Percentiles rank a stretch among this genome's conserved stretches.
These are phyloP conservation scores for Lipomyces spencermartinsiae DNA, from an alignment of 805 yeast genomes.

Conservation along the genomic window DNA sequence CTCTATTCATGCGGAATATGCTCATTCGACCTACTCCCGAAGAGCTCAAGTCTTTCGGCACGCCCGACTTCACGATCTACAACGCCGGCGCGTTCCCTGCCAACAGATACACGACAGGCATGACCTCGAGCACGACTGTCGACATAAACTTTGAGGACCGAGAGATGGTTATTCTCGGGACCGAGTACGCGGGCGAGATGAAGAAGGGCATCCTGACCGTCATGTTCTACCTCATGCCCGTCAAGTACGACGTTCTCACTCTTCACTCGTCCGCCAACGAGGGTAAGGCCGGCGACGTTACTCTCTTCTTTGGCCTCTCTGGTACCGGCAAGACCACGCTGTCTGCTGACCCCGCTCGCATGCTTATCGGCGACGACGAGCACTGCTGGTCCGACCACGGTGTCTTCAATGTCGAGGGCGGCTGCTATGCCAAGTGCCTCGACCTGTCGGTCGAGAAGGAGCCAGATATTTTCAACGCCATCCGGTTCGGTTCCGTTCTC, in stretches of 20 bases:
- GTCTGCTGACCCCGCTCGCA: constrained; percentile 93
- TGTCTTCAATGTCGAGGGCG: constrained; percentile 99
- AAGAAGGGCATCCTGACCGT: constrained; percentile 99
- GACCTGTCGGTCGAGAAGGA: constrained; percentile 89
- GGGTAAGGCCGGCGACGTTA: constrained; percentile 81
- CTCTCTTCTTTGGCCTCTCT: constrained; percentile 93
- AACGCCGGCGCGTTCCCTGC: constrained; percentile 99
- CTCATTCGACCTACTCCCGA: constrained; percentile 90
- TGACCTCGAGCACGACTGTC: constrained; percentile 95
- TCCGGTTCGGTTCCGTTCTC: constrained; percentile 90
- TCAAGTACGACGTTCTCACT: constrained; percentile 86
- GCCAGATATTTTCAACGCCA: constrained; percentile 96
- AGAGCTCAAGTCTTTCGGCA: constrained; percentile 88
- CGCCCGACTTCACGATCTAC: constrained; percentile 98
- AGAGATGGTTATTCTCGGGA: constrained; percentile 99
- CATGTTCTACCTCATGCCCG: constrained; percentile 98
- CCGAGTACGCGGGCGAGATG: constrained; percentile 99
- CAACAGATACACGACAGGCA: constrained; percentile 91
- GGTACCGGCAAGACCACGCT: constrained; percentile 99
- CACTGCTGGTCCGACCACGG: constrained; percentile 99
- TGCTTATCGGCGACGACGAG: constrained; percentile 97
- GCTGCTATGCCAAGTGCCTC: constrained; percentile 97
- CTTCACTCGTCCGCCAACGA: constrained; percentile 95
- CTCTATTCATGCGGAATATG: constrained; percentile 97
- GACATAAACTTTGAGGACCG: constrained; percentile 95